Base-by-base conservation (phyloP, 192 early-diverging fungal genomes). In the Podila horticola region DNA sequence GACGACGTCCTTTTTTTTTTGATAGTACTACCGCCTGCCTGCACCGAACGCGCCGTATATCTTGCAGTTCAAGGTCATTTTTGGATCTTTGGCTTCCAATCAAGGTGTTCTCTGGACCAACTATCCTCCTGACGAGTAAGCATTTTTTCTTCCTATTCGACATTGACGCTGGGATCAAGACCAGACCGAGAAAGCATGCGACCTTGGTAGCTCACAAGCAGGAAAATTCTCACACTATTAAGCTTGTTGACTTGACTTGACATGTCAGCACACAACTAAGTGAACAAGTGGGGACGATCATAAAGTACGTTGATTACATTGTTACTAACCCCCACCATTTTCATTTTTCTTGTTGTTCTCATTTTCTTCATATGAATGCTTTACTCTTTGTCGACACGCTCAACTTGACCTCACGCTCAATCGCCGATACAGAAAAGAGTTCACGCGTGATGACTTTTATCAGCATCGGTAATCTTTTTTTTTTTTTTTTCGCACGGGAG, bases 91-190 rank as follows among this genome's bases (percentile, higher is more conserved):
- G 24, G 91, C 94, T n/a, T 90, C 92, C 22, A 87, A 88, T 58
- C 84, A 88, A 31, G 87, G 95, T 6, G 77, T 89, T n/a, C 82
- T 99, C 36, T 86, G 90, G 72, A 97, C 94, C 50, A 99, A 99
- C 83, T 95, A 96, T 88, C 95, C 95, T 4, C 75, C 91, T 26
- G 74, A 90, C 59, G 94, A 92, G 86, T 94, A 87, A 65, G 79
- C 74, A 4, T 26, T 22, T 9, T 10, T 6, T 31, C 61, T 20
- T 38, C 28, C 29, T 66, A 24, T 15, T 22, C 41, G 12, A 5
- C 15, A 8, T 41, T 19, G 33, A 34, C 33, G 3, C 33, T 34
- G 13, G 17, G 38, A 12, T 41, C 41, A 15, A 17, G 33, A 34
- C 6, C 36, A 45, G 41, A 45, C 13, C 11, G 41, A 45, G 8